Evolutionary conservation across 2,329 filamentous ascomycete genomes (phyloP).

Genomic region (Claviceps sp.): DNA sequence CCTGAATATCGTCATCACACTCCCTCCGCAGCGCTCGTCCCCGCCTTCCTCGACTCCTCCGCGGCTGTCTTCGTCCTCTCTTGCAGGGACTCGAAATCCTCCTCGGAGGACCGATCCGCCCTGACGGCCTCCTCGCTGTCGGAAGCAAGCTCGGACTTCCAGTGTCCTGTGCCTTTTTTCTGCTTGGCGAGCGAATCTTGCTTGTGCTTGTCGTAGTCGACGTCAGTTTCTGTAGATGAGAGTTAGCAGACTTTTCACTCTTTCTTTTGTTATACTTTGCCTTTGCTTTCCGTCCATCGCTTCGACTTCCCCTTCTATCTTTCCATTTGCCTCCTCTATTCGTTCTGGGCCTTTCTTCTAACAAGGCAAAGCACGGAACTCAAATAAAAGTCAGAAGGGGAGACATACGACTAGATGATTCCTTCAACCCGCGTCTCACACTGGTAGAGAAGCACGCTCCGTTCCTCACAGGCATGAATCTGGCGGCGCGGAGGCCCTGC

Average conservation of each 20-base stretch:
- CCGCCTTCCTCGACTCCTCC: conserved; percentile 30
- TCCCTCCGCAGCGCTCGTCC: conserved; percentile 34
- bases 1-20: conserved; percentile 17
- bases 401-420: conserved; percentile 21
- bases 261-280: no score
- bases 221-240: conserved; percentile 17
- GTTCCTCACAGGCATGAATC: conserved; percentile 5
- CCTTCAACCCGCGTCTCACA: conserved; percentile 20
- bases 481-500: conserved; percentile 14
- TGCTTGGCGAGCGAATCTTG: conserved; percentile 51
- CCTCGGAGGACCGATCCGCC: conserved; percentile 39
- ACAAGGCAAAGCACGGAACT: neutral
- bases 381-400: neutral
- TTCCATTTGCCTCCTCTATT: no score
- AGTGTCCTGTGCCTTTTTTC: conserved; percentile 55
- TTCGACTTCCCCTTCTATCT: no score
- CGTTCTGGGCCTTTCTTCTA: no score
- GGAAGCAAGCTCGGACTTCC: conserved; percentile 65
- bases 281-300: no score
- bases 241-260: neutral
- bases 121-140: conserved; percentile 68
- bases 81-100: conserved; percentile 37
- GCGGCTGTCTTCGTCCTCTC: conserved; percentile 43
- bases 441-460: conserved; percentile 18
- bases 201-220: conserved; percentile 44